A percentile compares a stretch with the other conserved stretches of the same genome.
Evolutionary conservation across 768 basidiomycete genomes (phyloP).

Genomic region (Lactarius pseudohatsudake): DNA sequence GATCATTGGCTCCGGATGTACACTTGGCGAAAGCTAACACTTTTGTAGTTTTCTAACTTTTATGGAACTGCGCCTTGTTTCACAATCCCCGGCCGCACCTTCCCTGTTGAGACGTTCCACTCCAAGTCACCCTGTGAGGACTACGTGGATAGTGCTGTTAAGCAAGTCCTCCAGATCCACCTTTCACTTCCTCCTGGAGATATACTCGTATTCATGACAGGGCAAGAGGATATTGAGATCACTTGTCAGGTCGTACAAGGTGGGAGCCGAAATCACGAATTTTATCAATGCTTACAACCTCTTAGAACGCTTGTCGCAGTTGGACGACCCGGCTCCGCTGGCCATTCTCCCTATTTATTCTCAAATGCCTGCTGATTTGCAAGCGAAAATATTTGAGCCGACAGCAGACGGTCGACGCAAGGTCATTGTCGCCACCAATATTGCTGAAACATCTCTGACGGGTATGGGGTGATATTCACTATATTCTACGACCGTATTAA

Average conservation of each 20-base stretch:
- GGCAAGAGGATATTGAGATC: constrained; percentile 98
- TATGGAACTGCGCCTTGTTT: constrained; percentile 95
- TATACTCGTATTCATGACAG: constrained; percentile 98
- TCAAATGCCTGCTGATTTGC: constrained; percentile 98
- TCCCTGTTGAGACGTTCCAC: constrained; percentile 96
- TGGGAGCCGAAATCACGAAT: constrained; percentile 37
- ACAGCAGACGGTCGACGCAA: constrained; percentile 93
- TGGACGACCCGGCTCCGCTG: constrained; percentile 86
- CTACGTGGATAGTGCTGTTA: constrained; percentile 97
- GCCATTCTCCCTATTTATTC: constrained; percentile 98
- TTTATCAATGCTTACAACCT: constrained; percentile 11
- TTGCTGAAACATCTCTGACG: constrained; percentile 96
- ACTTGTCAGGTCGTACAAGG: constrained; percentile 94
- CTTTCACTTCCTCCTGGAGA: constrained; percentile 91
- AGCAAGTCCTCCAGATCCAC: constrained; percentile 97
- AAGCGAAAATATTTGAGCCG: constrained; percentile 96
- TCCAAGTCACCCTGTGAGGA: constrained; percentile 98
- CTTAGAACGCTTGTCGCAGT: constrained; percentile 83
- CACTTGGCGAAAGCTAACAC: neutral
- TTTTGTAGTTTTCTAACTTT: constrained; percentile 85
- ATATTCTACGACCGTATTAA: constrained; percentile 16
- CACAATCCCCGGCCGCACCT: constrained; percentile 92
- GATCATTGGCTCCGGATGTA: constrained; percentile 5
- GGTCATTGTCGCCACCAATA: constrained; percentile 98
- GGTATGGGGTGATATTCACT: constrained; percentile 43